Evolutionary conservation across 495 filamentous ascomycete species (phyloP).

Genomic region (Pyrenula aspistea): DNA sequence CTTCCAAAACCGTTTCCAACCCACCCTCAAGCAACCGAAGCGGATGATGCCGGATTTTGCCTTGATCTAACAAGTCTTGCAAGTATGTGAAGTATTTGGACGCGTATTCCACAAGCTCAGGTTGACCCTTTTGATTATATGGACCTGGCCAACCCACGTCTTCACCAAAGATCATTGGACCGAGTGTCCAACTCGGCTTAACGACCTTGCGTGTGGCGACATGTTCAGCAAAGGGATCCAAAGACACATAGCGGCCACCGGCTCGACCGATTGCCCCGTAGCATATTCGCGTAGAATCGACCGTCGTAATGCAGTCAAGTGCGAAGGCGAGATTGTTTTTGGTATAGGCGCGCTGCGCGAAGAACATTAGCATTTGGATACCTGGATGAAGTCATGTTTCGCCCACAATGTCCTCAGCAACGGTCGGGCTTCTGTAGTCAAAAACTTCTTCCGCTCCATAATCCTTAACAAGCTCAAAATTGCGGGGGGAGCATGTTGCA

Average conservation of each 20-base stretch:
- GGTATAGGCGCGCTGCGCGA: conserved; percentile 15
- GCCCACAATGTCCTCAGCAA: conserved; percentile 25
- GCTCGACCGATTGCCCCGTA: conserved; percentile 25
- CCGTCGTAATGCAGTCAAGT: conserved; percentile 29
- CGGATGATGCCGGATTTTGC: conserved; percentile 16
- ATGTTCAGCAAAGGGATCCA: conserved; percentile 22
- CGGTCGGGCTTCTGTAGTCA: conserved; percentile 36
- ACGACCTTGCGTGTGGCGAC: conserved; percentile 13
- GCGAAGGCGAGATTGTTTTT: conserved; percentile 22
- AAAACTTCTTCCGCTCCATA: conserved; percentile 44
- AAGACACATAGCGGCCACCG: conserved; percentile 28
- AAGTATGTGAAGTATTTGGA: conserved; percentile 2
- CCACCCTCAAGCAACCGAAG: conserved; percentile 10
- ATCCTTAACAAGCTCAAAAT: conserved; percentile 36
- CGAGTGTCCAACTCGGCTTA: conserved; percentile 19
- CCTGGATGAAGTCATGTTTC: too few species aligned
- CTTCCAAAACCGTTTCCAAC: conserved; percentile 13
- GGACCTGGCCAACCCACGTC: conserved; percentile 9
- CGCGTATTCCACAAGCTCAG: conserved; percentile 2
- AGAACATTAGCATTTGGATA: too few species aligned
- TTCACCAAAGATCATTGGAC: conserved; percentile 15
- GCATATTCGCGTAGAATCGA: conserved; percentile 22
- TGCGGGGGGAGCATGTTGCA: conserved; percentile 37
- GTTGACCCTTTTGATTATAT: conserved; percentile 12
- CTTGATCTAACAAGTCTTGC: conserved; percentile 14